These are phyloP conservation scores for Coemansia sp. DNA, from an alignment of 192 early-diverging fungal genomes.

Conservation along the genomic window DNA sequence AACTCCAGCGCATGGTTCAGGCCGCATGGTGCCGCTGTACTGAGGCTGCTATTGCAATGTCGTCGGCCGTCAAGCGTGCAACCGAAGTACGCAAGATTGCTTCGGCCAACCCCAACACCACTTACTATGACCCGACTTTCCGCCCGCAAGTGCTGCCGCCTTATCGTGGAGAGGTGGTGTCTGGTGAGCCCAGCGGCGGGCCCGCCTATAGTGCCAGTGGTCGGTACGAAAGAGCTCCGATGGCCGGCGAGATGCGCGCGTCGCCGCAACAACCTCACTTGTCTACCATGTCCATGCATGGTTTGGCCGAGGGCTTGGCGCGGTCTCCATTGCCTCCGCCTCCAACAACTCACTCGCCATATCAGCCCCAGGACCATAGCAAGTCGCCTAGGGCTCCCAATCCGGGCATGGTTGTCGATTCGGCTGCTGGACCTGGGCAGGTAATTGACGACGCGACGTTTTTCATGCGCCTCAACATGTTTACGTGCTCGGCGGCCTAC, in stretches of 20 bases:
- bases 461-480: constrained; percentile 43
- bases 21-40: constrained; percentile 52
- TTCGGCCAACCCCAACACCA: constrained; percentile 27
- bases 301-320: not conserved
- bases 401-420: constrained; percentile 19
- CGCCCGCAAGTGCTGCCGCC: constrained; percentile 47
- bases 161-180: constrained; percentile 33
- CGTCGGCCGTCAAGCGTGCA: constrained; percentile 34
- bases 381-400: constrained; percentile 5
- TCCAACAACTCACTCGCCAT: constrained; percentile 6
- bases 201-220: not conserved
- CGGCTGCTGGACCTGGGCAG: constrained; percentile 22
- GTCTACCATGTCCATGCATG: constrained; percentile 2
- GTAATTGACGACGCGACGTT: constrained; percentile 42
- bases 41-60: constrained; percentile 48
- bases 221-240: constrained; percentile 14
- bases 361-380: constrained; percentile 17
- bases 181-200: constrained; percentile 10
- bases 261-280: constrained; percentile 21
- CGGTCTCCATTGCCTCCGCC: not conserved
- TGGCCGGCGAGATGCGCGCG: constrained; percentile 21
- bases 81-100: constrained; percentile 32
- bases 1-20: constrained; percentile 50
- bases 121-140: constrained; percentile 52
- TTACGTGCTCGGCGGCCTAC: constrained; percentile 30